phyloP scores from a whole-genome alignment of 306 rosid genomes.

The Prunus mongolica region DNA sequence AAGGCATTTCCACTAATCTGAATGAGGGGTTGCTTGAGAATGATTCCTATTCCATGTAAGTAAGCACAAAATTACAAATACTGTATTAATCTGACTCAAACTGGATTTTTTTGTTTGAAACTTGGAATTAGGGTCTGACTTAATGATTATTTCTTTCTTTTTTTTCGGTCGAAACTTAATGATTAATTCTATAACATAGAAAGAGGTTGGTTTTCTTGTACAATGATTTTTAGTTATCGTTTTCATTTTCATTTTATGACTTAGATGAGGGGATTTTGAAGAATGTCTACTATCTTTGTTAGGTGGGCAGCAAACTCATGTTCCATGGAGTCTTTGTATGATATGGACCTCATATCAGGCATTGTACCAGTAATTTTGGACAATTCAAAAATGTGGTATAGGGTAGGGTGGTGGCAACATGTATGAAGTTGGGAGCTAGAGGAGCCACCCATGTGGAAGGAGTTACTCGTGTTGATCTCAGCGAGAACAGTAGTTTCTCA shows the following conservation, averaged over 20 bases:
- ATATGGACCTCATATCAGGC: slow-evolving; percentile 56
- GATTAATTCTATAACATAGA: too few species aligned
- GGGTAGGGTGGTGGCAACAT: slow-evolving; percentile 54
- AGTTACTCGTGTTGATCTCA: slow-evolving; percentile 59
- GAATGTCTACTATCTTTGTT: not conserved
- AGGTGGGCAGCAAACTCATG: slow-evolving; percentile 86
- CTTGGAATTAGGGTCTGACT: not conserved
- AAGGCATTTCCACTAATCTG: too few species aligned
- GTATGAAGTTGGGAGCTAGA: slow-evolving; percentile 81
- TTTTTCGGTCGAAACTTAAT: too few species aligned
- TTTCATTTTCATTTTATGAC: too few species aligned
- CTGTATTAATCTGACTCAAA: too few species aligned
- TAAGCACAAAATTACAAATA: too few species aligned
- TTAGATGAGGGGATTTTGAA: not conserved
- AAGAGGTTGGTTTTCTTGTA: not conserved
- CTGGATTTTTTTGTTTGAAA: not conserved
- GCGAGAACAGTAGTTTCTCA: slow-evolving; percentile 54
- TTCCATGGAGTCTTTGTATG: slow-evolving; percentile 85
- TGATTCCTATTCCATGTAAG: too few species aligned
- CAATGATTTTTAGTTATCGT: not conserved
- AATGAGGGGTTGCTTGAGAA: too few species aligned
- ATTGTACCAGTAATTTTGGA: slow-evolving; percentile 83
- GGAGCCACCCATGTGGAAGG: slow-evolving; percentile 63
- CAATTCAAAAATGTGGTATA: slow-evolving; percentile 74
- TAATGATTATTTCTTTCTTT: too few species aligned